Base-by-base conservation (phyloP, 768 basidiomycete species). In the Tylopilus vinaceipallidus region DNA sequence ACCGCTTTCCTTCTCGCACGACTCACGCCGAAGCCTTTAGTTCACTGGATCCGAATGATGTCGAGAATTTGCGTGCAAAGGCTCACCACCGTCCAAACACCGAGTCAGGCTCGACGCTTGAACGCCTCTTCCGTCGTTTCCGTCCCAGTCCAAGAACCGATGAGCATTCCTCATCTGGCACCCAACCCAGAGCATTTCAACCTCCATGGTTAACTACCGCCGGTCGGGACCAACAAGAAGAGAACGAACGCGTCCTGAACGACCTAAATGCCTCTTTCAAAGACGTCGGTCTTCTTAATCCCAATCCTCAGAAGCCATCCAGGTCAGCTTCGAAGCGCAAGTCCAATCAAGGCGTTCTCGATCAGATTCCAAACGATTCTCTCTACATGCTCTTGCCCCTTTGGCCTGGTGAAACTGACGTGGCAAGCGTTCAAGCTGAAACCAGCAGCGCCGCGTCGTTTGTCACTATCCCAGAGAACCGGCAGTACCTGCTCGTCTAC, bases 351-450 rank as follows among this genome's bases (percentile, higher is more conserved):
- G 75, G 79, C 50, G 72, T 86, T 53, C 80, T 89, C 48, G 74
- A 78, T 29, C 72, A 80, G 29, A 74, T 91, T 32, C 84, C 85
- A 0, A 67, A 77, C 6, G 87, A 91, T 13, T 80, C 81, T 20
- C 71, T 91, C 44, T 89, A 85, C 64, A 91, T 92, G 90, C 76
- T 91, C 22, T 73, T 92, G 16, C 90, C 90, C 14, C 73, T 92
- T n/a, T 92, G 89, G 88, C 82, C 85, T 9, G 79, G 83, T 16
- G 84, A 87, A 56, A 87, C 81, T 1, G 87, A 88, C 63, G 61
- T 77, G 69, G 72, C 38, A 53, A 62, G 40, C 50, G 51, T 49
- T 61, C 62, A 40, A 8, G 12, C 48, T 13, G 60, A 63, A 13
- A 50, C 51, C 10, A 61, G 55, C 42, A 57, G 57, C 60, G 38